Evolutionary conservation across 2,329 filamentous ascomycete genomes (phyloP), one percentile per base, ranked within the genome.

Genomic region (Leptographium wingfieldii): DNA sequence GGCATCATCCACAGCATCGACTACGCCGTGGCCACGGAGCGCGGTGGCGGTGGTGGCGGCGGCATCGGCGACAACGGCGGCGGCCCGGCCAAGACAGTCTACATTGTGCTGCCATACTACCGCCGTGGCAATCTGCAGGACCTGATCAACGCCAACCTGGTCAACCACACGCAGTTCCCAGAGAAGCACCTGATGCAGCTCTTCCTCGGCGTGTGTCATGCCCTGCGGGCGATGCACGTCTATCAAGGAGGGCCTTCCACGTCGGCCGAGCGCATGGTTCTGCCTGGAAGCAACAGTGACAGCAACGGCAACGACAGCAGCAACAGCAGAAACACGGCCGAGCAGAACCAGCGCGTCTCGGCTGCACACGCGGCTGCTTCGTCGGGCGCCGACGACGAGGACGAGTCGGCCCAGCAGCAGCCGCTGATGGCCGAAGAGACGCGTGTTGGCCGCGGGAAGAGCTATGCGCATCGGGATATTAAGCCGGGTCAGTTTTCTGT

Each of bases 141-240:
- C 74, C 87, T 95, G 70, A 97, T 99, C 78, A 99, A 99, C 73
- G 92, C 94, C 64, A 99, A 99, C 73, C 78, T 97, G 59, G 92
- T 99, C 73, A 97, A 97, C 73, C 90, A 95, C 71, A 89, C 88
- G 46, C 81, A 80, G 57, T 97, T 99, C 68, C 91, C 92, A 0
- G 92, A 97, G 76, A 82, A 85, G 70, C 81, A 86, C 67, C 77
- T 99, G 63, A 92, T 97, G 91, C 78, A 86, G 61, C 74, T 99
- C 62, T 96, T 99, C 72, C 76, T 96, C 51, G 94, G 94, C 19
- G 91, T 99, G 2, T 96, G 92, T 72, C 84, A 85, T 68, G 94
- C 90, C 52, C 75, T 99, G 62, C 86, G 87, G 69, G 84, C 86
- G 43, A 96, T 99, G 90, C 94, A 99, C 73, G 82, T 91, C 67